A percentile compares a stretch with the other conserved stretches of the same genome.
phyloP scores from a whole-genome alignment of 1,139 yeast genomes.

The Blastobotrys persicus region DNA sequence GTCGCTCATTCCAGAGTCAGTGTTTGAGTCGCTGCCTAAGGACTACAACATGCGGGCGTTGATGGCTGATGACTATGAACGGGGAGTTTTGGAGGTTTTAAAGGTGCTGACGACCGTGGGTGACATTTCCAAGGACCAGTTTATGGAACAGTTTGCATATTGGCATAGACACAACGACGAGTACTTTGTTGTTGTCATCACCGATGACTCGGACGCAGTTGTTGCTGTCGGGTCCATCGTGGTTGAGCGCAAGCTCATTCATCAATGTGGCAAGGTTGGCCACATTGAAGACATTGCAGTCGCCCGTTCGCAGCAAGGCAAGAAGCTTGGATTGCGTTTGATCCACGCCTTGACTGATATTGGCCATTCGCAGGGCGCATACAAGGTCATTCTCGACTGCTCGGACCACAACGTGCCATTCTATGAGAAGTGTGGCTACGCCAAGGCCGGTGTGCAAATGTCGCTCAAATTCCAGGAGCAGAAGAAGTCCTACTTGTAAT shows the following conservation, averaged over 20 bases:
- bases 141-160: slow-evolving; percentile 44
- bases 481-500: slow-evolving; percentile 23
- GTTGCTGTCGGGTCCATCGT: slow-evolving; percentile 46
- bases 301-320: slow-evolving; percentile 72
- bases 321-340: slow-evolving; percentile 67
- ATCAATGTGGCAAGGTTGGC: slow-evolving; percentile 80
- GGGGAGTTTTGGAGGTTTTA: slow-evolving; percentile 51
- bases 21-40: slow-evolving; percentile 42
- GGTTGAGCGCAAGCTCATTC: slow-evolving; percentile 56
- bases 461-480: slow-evolving; percentile 30
- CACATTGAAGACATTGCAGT: slow-evolving; percentile 96
- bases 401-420: slow-evolving; percentile 75
- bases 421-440: slow-evolving; percentile 80
- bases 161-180: slow-evolving; percentile 48
- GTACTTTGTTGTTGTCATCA: slow-evolving; percentile 55
- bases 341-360: slow-evolving; percentile 60
- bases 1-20: slow-evolving; percentile 31
- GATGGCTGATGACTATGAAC: slow-evolving; percentile 45
- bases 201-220: slow-evolving; percentile 35
- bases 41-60: slow-evolving; percentile 55
- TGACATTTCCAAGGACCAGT: slow-evolving; percentile 44
- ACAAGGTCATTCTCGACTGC: slow-evolving; percentile 89
- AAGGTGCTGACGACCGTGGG: slow-evolving; percentile 61
- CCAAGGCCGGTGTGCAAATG: slow-evolving; percentile 68
- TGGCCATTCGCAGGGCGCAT: slow-evolving; percentile 65